A percentile compares a stretch with the other conserved stretches of the same genome.
Evolutionary conservation across 441 rosid species (phyloP).

Genomic region (Syzygium malaccense): DNA sequence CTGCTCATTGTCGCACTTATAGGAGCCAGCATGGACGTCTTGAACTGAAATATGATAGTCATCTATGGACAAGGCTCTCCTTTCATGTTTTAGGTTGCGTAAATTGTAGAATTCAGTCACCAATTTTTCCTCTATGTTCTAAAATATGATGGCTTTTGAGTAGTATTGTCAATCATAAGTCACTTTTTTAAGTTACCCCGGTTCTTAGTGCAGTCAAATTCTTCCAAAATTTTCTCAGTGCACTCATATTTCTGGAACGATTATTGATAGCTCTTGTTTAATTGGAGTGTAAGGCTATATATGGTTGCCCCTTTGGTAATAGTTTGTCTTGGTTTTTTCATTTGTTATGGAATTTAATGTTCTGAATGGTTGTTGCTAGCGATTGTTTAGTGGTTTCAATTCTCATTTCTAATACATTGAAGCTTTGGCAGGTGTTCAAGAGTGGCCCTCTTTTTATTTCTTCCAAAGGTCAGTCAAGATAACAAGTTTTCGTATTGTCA

Average conservation of each 20-base stretch:
- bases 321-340: background rate
- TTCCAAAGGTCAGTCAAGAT: constrained; percentile 67
- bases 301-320: background rate
- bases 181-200: background rate
- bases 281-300: background rate
- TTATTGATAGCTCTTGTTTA: background rate
- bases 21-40: background rate
- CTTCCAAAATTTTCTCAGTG: background rate
- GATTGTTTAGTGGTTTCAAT: background rate
- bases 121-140: background rate
- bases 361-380: background rate
- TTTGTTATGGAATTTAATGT: background rate
- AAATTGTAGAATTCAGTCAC: background rate
- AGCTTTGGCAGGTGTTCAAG: constrained; percentile 73
- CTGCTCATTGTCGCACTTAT: background rate
- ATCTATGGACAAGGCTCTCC: background rate
- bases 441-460: constrained; percentile 96
- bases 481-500: background rate
- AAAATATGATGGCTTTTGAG: background rate
- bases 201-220: background rate
- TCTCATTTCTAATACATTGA: constrained; percentile 1
- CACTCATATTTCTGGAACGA: background rate
- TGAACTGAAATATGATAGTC: background rate
- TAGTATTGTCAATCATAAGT: background rate
- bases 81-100: background rate